These are phyloP conservation scores for Rhizopus microsporus DNA, from an alignment of 371 early-diverging fungal genomes.

Conservation along the genomic window DNA sequence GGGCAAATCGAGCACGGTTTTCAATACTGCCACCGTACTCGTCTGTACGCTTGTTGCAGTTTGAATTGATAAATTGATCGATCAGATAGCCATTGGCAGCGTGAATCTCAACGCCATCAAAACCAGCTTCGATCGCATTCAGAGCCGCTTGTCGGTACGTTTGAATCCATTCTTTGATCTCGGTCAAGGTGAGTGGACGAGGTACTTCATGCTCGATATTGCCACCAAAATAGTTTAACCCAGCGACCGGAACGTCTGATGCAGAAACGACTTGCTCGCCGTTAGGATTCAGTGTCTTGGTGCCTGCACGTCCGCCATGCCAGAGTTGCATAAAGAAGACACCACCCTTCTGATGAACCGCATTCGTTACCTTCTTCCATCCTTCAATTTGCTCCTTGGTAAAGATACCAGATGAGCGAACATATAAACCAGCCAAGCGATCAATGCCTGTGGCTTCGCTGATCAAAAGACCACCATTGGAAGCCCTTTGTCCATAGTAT, in stretches of 20 bases:
- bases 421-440: slow-evolving; percentile 34
- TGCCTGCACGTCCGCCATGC: slow-evolving; percentile 34
- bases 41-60: slow-evolving; percentile 54
- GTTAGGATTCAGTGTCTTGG: slow-evolving; percentile 8
- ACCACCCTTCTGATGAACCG: slow-evolving; percentile 57
- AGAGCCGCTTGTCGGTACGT: slow-evolving; percentile 60
- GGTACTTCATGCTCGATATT: slow-evolving; percentile 12
- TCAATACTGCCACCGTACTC: slow-evolving; percentile 76
- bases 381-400: slow-evolving; percentile 47
- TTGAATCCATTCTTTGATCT: slow-evolving; percentile 59
- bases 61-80: slow-evolving; percentile 52
- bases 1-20: slow-evolving; percentile 66
- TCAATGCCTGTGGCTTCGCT: slow-evolving; percentile 52
- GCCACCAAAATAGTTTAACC: slow-evolving; percentile 1
- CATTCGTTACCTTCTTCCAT: slow-evolving; percentile 57
- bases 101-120: slow-evolving; percentile 54
- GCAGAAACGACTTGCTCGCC: slow-evolving; percentile 11
- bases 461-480: slow-evolving; percentile 52
- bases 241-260: slow-evolving; percentile 6
- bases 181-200: slow-evolving; percentile 57
- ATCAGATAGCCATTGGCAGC: slow-evolving; percentile 69
- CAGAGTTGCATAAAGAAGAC: slow-evolving; percentile 55
- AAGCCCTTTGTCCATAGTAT: slow-evolving; percentile 59
- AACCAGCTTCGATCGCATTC: slow-evolving; percentile 28
- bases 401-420: slow-evolving; percentile 39